These are phyloP conservation scores for Botrytis deweyae DNA, from an alignment of 2,329 filamentous ascomycete species.

Conservation along the genomic window DNA sequence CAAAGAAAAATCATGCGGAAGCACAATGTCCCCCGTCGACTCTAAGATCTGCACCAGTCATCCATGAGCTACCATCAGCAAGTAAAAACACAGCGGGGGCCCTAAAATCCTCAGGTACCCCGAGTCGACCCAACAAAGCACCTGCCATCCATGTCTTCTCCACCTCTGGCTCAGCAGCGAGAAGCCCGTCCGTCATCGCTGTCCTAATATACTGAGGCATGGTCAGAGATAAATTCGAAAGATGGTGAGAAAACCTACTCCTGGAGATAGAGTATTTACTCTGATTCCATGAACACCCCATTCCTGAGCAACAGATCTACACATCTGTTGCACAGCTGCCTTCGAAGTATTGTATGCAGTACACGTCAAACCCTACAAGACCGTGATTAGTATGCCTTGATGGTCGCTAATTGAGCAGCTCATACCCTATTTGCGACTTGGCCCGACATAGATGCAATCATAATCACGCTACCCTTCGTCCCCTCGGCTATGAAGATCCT, in stretches of 20 bases:
- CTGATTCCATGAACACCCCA: slow-evolving; percentile 63
- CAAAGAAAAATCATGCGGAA: background rate
- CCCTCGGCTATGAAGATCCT: slow-evolving; percentile 50
- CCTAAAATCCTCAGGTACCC: slow-evolving; percentile 64
- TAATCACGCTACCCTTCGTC: slow-evolving; percentile 48
- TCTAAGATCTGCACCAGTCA: slow-evolving; percentile 46
- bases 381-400: no score
- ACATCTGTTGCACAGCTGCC: slow-evolving; percentile 59
- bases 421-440: slow-evolving; percentile 45
- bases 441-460: slow-evolving; percentile 52
- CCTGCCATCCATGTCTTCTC: slow-evolving; percentile 69
- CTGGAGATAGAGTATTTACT: slow-evolving; percentile 64
- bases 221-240: background rate
- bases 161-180: slow-evolving; percentile 40
- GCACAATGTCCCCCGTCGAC: slow-evolving; percentile 51
- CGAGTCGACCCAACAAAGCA: slow-evolving; percentile 74
- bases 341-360: slow-evolving; percentile 64
- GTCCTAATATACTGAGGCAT: slow-evolving; percentile 45
- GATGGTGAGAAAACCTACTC: slow-evolving; percentile 32
- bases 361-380: slow-evolving; percentile 48
- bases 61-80: slow-evolving; percentile 46
- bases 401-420: no score
- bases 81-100: slow-evolving; percentile 64
- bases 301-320: slow-evolving; percentile 57
- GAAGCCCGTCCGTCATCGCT: slow-evolving; percentile 48